phyloP scores from a whole-genome alignment of 2,329 filamentous ascomycete genomes.

The Apiospora hydei region DNA sequence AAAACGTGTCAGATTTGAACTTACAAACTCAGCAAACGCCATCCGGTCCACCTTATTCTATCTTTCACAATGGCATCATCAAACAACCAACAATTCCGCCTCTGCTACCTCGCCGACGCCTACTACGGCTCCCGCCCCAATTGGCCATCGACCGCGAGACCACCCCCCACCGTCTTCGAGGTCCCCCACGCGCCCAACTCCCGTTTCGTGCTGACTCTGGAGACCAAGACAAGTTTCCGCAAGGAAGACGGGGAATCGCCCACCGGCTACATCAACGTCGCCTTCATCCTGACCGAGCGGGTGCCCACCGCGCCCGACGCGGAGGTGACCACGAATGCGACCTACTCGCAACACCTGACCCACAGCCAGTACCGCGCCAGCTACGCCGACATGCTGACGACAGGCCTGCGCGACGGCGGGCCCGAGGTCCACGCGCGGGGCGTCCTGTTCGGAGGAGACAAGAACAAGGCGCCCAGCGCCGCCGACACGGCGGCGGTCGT shows the following conservation, averaged over 20 bases:
- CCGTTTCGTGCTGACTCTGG: neutral
- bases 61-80: too few relatives aligned
- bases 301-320: too few relatives aligned
- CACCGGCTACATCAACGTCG: neutral
- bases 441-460: neutral
- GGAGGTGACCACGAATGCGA: neutral
- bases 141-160: neutral
- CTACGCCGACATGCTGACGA: neutral
- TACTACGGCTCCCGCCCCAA: neutral
- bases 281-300: neutral
- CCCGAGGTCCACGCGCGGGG: too few relatives aligned
- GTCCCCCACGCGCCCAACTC: neutral
- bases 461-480: neutral
- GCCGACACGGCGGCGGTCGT: neutral
- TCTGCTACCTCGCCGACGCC: neutral
- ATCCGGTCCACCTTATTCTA: neutral
- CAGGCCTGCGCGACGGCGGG: neutral
- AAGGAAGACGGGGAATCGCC: neutral
- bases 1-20: neutral
- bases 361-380: neutral
- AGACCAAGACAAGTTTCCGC: neutral
- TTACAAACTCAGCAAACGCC: neutral
- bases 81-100: neutral
- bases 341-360: neutral
- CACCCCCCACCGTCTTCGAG: neutral